Conservation (phyloP, 768 basidiomycete species). For the Heimioporus sp. region DNA sequence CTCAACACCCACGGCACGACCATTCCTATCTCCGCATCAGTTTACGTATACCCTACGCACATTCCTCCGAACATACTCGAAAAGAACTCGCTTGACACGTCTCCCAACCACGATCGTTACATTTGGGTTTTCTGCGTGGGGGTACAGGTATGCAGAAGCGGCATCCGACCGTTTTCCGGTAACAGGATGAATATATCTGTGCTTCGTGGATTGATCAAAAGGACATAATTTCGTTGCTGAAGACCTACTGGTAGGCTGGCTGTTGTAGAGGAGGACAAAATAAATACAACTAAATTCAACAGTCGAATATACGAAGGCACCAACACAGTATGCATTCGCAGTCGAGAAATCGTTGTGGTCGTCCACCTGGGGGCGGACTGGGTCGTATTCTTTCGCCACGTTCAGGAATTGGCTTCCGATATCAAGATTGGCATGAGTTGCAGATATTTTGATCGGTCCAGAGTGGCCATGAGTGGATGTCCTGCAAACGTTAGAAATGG, state of each 20-base stretch:
- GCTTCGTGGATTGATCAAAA: neutral
- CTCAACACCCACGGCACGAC: constrained; percentile 38
- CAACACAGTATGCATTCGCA: constrained; percentile 21
- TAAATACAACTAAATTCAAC: neutral
- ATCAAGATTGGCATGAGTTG: constrained; percentile 1
- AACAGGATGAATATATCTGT: constrained; percentile 50
- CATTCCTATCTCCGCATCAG: constrained; percentile 19
- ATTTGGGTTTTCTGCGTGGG: constrained; percentile 30
- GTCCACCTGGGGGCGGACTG: constrained; percentile 38
- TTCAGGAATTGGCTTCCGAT: constrained; percentile 45
- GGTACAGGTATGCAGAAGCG: constrained; percentile 27
- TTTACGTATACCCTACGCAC: neutral
- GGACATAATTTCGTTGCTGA: too few species aligned
- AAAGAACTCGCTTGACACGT: constrained; percentile 34
- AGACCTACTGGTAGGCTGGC: constrained; percentile 16
- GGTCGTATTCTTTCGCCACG: constrained; percentile 46
- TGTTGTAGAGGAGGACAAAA: neutral
- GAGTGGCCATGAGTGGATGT: constrained; percentile 34
- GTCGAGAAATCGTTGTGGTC: constrained; percentile 47
- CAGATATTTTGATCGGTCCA: constrained; percentile 29
- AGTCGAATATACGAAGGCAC: constrained; percentile 2
- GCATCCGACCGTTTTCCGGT: constrained; percentile 34
- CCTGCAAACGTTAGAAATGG: constrained; percentile 10
- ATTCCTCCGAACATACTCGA: constrained; percentile 28
- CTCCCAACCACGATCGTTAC: constrained; percentile 31